Base-by-base conservation (phyloP, 2,329 filamentous ascomycete species). In the Alternaria ventricosa region DNA sequence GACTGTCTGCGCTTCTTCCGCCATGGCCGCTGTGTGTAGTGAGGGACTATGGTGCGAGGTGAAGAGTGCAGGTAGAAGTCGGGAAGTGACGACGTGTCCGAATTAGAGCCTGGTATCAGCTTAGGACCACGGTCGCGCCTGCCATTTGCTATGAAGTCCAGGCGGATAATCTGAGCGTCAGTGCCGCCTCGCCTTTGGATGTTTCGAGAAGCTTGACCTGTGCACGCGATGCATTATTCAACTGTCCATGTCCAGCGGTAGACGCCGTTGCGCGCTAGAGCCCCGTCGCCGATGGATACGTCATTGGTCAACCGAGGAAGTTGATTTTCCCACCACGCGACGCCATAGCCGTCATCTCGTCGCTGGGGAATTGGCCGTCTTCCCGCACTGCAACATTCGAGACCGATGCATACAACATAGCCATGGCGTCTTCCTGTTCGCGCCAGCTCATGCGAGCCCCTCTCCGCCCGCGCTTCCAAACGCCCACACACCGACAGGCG, bases 381-480 rank as follows among this genome's bases (percentile, higher is more conserved):
- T 25, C 36, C 28, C 12, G 20, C 43, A 15, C 20, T 45, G 57
- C 18, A 6, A n/a, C 28, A 47, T 4, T 27, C 12, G 27, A 49
- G 22, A 45, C 49, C 27, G 4, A 66, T 56, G 57, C 60, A 46
- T 44, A 72, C 69, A 72, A 57, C 61, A 51, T 71, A 71, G 67
- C 45, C 45, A 79, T 79, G 76, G 66, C 74, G 25, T 62, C 71
- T 20, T 47, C 66, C 47, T 74, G 68, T 67, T 58, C 74, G 63
- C 73, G 68, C 66, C 72, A 72, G 65, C 72, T 75, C 67, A 51
- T 70, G 50, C 71, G 70, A 45, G 70, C 69, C 12, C 55, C 68
- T 27, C 20, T 67, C 44, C 72, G 67, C 20, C 53, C 68, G 30
- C 67, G 47, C 49, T 60, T 57, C 64, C 63, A 67, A 30, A 54